Evolutionary conservation across 2,329 filamentous ascomycete species (phyloP).

Genomic region (Lasiodiplodia theobromae): DNA sequence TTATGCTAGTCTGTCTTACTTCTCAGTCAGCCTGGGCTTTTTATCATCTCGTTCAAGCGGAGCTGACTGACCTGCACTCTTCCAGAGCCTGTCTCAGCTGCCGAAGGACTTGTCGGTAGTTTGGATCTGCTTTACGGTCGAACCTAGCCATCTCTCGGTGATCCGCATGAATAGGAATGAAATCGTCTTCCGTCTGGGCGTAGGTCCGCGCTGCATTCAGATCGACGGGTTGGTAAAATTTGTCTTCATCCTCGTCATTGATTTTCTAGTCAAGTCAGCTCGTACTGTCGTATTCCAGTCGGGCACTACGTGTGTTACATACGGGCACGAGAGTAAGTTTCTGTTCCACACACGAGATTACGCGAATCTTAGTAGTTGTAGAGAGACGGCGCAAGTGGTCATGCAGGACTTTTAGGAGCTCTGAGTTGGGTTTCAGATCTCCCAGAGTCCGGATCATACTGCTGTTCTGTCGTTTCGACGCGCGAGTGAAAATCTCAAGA

Average conservation of each 20-base stretch:
- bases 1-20: slow-evolving; percentile 6
- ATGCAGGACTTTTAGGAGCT: neutral
- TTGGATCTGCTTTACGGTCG: neutral
- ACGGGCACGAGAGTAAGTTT: neutral
- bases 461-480: neutral
- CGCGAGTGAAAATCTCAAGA: neutral
- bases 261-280: neutral
- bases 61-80: slow-evolving; percentile 1
- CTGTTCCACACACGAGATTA: slow-evolving; percentile 6
- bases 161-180: neutral
- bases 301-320: neutral
- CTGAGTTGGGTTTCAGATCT: slow-evolving; percentile 8
- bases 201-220: neutral
- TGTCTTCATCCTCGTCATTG: neutral
- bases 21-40: neutral
- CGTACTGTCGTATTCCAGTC: neutral
- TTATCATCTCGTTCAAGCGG: neutral
- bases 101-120: slow-evolving; percentile 1
- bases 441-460: neutral
- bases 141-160: slow-evolving; percentile 4
- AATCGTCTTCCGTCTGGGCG: neutral
- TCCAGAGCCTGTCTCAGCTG: neutral
- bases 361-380: neutral
- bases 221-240: neutral
- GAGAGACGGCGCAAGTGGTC: neutral